Evolutionary conservation across 495 filamentous ascomycete species (phyloP).

Genomic region (Lentithecium fluviatile): DNA sequence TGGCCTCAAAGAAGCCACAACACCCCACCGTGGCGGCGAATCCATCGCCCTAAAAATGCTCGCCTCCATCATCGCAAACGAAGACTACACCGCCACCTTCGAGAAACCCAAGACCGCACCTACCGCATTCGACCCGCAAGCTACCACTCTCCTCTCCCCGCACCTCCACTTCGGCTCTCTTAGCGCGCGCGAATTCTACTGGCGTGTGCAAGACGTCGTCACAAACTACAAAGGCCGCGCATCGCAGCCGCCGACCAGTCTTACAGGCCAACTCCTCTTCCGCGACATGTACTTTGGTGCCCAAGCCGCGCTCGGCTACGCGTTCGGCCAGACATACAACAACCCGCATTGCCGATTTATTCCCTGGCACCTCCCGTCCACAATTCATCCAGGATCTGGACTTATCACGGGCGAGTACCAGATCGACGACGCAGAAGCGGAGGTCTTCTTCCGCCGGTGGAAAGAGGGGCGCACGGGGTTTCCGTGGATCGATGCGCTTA

Average conservation of each 20-base stretch:
- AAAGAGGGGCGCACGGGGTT: conserved; percentile 64
- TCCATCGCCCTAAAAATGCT: conserved; percentile 55
- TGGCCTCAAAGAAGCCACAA: conserved; percentile 57
- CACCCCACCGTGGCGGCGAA: conserved; percentile 64
- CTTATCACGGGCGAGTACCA: conserved; percentile 54
- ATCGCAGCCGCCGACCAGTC: conserved; percentile 56
- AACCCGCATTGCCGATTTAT: conserved; percentile 64
- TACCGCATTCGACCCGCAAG: conserved; percentile 64
- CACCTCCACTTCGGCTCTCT: conserved; percentile 70
- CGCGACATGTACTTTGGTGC: conserved; percentile 77
- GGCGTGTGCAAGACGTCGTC: conserved; percentile 59
- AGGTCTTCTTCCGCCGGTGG: conserved; percentile 65
- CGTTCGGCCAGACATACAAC: conserved; percentile 56
- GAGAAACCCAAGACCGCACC: conserved; percentile 70
- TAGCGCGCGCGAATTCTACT: conserved; percentile 64
- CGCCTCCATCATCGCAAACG: conserved; percentile 52
- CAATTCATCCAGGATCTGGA: conserved; percentile 43
- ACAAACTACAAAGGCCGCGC: conserved; percentile 47
- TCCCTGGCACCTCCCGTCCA: conserved; percentile 67
- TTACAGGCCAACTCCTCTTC: conserved; percentile 69
- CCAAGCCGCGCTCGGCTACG: conserved; percentile 60
- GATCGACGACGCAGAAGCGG: conserved; percentile 56
- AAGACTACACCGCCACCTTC: conserved; percentile 64
- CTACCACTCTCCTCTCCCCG: conserved; percentile 66
- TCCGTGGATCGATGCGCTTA: conserved; percentile 72